Conservation (phyloP, 495 filamentous ascomycete species). For the Penicillium verhagenii region DNA sequence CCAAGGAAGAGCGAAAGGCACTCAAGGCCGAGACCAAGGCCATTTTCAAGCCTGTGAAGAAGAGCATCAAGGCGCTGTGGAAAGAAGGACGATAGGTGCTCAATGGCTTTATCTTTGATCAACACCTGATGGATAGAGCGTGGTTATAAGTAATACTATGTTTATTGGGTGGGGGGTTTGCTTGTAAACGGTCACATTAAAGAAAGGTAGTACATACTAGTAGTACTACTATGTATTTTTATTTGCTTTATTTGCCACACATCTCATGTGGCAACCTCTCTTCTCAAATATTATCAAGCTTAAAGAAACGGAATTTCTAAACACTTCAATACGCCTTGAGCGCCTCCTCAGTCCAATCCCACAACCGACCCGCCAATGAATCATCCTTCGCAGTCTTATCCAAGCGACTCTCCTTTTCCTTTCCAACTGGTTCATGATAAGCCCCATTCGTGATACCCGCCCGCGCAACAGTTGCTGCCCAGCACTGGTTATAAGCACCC, state of each 20-base stretch:
- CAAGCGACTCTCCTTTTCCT: conserved; percentile 19
- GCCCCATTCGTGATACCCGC: conserved; percentile 33
- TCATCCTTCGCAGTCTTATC: conserved; percentile 31
- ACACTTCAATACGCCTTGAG: conserved; percentile 8
- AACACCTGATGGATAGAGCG: neutral
- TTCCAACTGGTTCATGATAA: conserved; percentile 55
- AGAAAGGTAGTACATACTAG: no score
- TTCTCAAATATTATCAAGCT: no score
- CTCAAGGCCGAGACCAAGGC: conserved; percentile 19
- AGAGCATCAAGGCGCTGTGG: conserved; percentile 14
- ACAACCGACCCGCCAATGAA: conserved; percentile 47
- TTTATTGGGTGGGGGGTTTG: no score
- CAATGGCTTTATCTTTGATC: neutral
- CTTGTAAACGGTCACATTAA: no score
- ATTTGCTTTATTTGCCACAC: no score
- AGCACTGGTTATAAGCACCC: conserved; percentile 55
- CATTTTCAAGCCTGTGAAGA: conserved; percentile 13
- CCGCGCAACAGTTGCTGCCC: conserved; percentile 43
- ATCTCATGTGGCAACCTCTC: no score
- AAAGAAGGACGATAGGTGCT: conserved; percentile 1
- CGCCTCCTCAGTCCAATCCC: conserved; percentile 52
- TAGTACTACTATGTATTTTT: no score
- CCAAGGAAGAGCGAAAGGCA: conserved; percentile 18
- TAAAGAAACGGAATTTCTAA: no score
- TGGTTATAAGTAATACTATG: neutral